phyloP scores from a whole-genome alignment of 2,329 filamentous ascomycete genomes.

The Apiospora rasikravindrae region DNA sequence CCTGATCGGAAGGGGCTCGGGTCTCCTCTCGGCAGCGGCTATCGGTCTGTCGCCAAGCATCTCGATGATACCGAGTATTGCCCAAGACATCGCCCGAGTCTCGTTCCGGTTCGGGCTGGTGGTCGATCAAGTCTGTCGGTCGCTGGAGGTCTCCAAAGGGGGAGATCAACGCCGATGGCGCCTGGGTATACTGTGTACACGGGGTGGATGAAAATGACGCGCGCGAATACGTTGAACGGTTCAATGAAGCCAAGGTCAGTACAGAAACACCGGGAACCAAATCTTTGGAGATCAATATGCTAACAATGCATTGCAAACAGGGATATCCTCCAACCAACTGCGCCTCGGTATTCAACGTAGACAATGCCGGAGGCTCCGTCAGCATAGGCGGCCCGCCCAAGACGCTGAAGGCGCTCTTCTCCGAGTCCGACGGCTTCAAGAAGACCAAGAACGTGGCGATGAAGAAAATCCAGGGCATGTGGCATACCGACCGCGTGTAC shows the following conservation, averaged over 20 bases:
- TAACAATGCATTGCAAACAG: not conserved
- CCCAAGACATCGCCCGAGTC: not conserved
- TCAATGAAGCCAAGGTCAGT: constrained; percentile 5
- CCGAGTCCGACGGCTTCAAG: constrained; percentile 9
- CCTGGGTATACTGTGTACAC: constrained; percentile 11
- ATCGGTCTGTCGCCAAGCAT: constrained; percentile 1
- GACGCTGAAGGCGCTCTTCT: constrained; percentile 6
- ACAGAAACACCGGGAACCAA: not conserved
- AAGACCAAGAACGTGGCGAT: constrained; percentile 18
- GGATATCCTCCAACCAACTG: not conserved
- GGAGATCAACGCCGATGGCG: constrained; percentile 15
- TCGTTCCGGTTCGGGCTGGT: constrained; percentile 7
- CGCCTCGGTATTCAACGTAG: constrained; percentile 12
- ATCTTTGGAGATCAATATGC: not conserved
- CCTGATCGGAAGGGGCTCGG: constrained; percentile 12
- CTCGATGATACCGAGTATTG: constrained; percentile 10
- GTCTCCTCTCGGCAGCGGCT: not conserved
- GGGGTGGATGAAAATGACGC: constrained; percentile 4
- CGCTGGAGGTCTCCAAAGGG: constrained; percentile 2
- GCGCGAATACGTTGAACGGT: not conserved
- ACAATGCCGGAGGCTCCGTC: constrained; percentile 6
- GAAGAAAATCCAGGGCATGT: constrained; percentile 20
- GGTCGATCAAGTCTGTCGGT: constrained; percentile 17
- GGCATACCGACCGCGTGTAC: not conserved
- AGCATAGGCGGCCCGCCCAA: constrained; percentile 15